phyloP scores from a whole-genome alignment of 768 basidiomycete genomes.

The Termitomyces titanicus region DNA sequence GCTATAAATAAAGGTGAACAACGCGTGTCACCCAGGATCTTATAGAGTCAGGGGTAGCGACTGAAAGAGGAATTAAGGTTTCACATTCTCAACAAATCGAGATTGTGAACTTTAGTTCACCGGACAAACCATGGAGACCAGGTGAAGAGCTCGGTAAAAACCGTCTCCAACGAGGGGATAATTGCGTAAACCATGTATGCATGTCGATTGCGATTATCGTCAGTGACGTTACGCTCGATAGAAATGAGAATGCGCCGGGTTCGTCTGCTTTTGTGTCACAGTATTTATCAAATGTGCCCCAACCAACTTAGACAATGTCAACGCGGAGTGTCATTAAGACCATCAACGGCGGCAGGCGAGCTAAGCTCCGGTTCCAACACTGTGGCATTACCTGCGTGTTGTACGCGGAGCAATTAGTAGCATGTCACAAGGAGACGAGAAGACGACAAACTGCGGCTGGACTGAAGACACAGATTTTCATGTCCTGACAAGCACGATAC shows the following conservation, averaged over 20 bases:
- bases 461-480: slow-evolving; percentile 9
- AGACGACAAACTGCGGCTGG: slow-evolving; percentile 7
- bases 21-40: neutral
- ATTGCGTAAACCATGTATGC: slow-evolving; percentile 1
- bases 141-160: neutral
- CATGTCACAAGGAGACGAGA: slow-evolving; percentile 9
- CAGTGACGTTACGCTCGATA: slow-evolving; percentile 21
- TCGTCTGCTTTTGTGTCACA: neutral
- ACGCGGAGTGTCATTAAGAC: neutral
- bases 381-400: neutral
- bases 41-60: neutral
- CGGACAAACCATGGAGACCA: neutral
- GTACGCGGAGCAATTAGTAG: neutral
- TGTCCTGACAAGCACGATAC: neutral
- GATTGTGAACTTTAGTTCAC: neutral
- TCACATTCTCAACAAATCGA: neutral
- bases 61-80: neutral
- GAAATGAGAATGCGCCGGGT: slow-evolving; percentile 11
- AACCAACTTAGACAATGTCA: neutral
- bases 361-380: neutral
- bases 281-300: slow-evolving; percentile 6
- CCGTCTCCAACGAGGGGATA: slow-evolving; percentile 15
- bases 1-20: slow-evolving; percentile 7
- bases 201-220: slow-evolving; percentile 15
- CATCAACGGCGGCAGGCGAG: neutral